A percentile compares a stretch with the other conserved stretches of the same genome.
These are phyloP conservation scores for Tulasnella sp. DNA, from an alignment of 768 basidiomycete species.

Conservation along the genomic window DNA sequence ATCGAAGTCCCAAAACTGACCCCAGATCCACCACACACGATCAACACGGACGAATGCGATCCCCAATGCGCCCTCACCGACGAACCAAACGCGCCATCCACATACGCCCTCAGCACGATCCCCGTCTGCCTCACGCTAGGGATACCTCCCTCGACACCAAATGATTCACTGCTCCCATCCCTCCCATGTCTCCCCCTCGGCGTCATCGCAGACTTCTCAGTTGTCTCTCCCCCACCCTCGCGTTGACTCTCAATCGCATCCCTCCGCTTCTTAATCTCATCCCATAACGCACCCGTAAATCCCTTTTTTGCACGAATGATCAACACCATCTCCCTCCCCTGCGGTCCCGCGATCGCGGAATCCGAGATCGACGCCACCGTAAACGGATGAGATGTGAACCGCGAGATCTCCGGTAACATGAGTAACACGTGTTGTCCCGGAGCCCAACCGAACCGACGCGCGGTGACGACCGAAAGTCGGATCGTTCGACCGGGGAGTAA, in stretches of 20 bases:
- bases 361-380: constrained; percentile 56
- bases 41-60: constrained; percentile 44
- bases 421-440: constrained; percentile 74
- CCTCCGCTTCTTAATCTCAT: constrained; percentile 35
- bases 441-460: constrained; percentile 50
- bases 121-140: constrained; percentile 27
- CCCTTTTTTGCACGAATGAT: constrained; percentile 61
- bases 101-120: constrained; percentile 43
- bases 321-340: constrained; percentile 48
- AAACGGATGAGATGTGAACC: constrained; percentile 59
- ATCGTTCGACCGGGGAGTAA: constrained; percentile 60
- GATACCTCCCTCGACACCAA: neutral
- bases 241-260: constrained; percentile 10
- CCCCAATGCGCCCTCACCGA: constrained; percentile 49
- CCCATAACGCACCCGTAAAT: constrained; percentile 58
- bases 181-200: neutral
- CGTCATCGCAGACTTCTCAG: neutral
- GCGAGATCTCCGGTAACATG: constrained; percentile 52
- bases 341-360: constrained; percentile 31
- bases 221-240: constrained; percentile 2
- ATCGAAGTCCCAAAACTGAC: constrained; percentile 62
- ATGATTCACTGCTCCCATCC: neutral
- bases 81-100: constrained; percentile 65
- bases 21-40: constrained; percentile 65
- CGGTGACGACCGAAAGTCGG: constrained; percentile 52